phyloP scores from a whole-genome alignment of 164 flowering plant genomes.

The Nymphaea thermarum region DNA sequence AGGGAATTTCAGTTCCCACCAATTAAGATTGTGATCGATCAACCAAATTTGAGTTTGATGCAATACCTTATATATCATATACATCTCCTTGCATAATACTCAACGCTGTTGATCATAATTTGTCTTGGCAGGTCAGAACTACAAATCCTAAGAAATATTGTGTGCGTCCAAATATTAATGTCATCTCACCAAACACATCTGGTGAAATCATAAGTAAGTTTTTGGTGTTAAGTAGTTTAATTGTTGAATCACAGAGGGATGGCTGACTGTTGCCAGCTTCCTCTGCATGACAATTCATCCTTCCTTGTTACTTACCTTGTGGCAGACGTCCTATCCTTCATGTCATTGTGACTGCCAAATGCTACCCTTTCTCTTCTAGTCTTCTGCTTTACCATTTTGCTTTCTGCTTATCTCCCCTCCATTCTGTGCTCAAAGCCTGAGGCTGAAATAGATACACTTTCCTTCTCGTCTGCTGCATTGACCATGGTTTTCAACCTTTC shows the following conservation, averaged over 20 bases:
- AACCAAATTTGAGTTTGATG: too few species aligned
- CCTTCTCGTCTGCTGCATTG: not conserved
- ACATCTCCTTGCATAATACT: too few species aligned
- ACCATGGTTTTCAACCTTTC: not conserved
- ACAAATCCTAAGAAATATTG: constrained; percentile 76
- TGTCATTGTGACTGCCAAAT: not conserved
- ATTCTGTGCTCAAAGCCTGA: too few species aligned
- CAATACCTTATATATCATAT: too few species aligned
- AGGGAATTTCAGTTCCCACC: too few species aligned
- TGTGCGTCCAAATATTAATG: constrained; percentile 71
- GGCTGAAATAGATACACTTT: too few species aligned
- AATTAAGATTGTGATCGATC: too few species aligned
- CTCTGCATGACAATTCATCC: too few species aligned
- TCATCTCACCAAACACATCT: constrained; percentile 48
- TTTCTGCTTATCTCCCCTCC: too few species aligned
- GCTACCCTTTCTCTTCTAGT: not conserved
- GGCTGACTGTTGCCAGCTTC: too few species aligned
- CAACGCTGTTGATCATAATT: not conserved
- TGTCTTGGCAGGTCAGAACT: constrained; percentile 65
- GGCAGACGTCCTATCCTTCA: not conserved
- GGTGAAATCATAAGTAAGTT: constrained; percentile 54
- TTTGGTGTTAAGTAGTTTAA: not conserved
- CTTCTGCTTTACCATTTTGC: not conserved
- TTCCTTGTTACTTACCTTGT: too few species aligned
- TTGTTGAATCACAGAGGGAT: not conserved